Percentiles rank a stretch among this genome's conserved stretches.
Evolutionary conservation across 768 basidiomycete genomes (phyloP).

Genomic region (Kwoniella europaea): DNA sequence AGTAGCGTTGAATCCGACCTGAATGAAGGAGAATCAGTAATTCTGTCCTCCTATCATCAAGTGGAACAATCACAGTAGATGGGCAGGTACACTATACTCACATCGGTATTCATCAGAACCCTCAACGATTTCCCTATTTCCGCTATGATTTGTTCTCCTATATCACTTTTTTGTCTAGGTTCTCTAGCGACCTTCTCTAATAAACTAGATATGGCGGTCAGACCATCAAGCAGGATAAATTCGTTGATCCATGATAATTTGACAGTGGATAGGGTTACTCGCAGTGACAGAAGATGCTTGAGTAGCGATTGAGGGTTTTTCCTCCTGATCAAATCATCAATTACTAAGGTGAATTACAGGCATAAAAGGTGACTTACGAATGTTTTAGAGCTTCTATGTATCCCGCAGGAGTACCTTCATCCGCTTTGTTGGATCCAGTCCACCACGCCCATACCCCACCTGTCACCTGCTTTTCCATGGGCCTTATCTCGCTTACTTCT

Average conservation of each 20-base stretch:
- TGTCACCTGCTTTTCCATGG: constrained; percentile 60
- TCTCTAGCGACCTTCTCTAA: constrained; percentile 59
- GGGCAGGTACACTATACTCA: constrained; percentile 57
- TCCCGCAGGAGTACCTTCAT: constrained; percentile 55
- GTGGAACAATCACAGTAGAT: neutral
- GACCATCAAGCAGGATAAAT: constrained; percentile 72
- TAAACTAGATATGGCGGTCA: constrained; percentile 65
- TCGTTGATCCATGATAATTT: constrained; percentile 76
- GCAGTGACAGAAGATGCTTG: constrained; percentile 78
- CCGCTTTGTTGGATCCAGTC: constrained; percentile 65
- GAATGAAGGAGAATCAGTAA: neutral
- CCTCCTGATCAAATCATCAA: constrained; percentile 33
- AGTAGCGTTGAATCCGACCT: constrained; percentile 76
- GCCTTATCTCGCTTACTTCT: constrained; percentile 20
- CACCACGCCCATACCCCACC: constrained; percentile 82
- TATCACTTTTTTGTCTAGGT: constrained; percentile 64
- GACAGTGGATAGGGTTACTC: constrained; percentile 84
- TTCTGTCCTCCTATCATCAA: constrained; percentile 8
- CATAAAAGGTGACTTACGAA: constrained; percentile 18
- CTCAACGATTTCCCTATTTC: constrained; percentile 81
- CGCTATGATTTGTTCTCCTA: constrained; percentile 70
- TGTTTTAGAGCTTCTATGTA: constrained; percentile 33
- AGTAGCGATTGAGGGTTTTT: constrained; percentile 69
- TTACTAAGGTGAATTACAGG: neutral
- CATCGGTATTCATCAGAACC: constrained; percentile 82